phyloP scores from a whole-genome alignment of 495 filamentous ascomycete genomes.

The Coniosporium apollinis region DNA sequence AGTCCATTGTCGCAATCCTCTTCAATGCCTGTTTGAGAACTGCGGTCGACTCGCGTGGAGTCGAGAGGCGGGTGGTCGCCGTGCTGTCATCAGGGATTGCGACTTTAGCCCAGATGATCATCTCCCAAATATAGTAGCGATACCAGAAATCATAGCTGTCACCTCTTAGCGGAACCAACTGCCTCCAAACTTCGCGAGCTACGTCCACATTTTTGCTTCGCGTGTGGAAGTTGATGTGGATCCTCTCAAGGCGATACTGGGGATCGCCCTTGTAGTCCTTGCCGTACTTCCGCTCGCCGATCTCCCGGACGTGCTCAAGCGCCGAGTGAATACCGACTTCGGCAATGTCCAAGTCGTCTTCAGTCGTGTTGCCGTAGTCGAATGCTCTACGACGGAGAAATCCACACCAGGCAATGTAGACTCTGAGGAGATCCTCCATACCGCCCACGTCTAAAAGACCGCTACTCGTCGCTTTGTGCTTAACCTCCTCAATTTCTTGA shows the following conservation, averaged over 20 bases:
- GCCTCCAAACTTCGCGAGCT: conserved; percentile 59
- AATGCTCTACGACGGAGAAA: conserved; percentile 76
- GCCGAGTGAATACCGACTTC: conserved; percentile 78
- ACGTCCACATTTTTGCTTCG: conserved; percentile 51
- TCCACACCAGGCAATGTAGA: conserved; percentile 84
- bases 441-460: conserved; percentile 57
- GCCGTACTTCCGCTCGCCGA: conserved; percentile 60
- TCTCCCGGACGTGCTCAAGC: conserved; percentile 62
- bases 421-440: conserved; percentile 71
- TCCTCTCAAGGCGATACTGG: conserved; percentile 70
- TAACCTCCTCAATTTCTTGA: conserved; percentile 69
- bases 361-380: conserved; percentile 41
- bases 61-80: conserved; percentile 16
- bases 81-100: conserved; percentile 9
- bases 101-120: conserved; percentile 42
- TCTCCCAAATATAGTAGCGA: conserved; percentile 78
- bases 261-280: conserved; percentile 69
- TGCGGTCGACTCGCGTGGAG: conserved; percentile 48
- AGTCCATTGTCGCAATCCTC: conserved; percentile 59
- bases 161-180: conserved; percentile 46
- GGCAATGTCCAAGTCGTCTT: conserved; percentile 80
- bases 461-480: conserved; percentile 77
- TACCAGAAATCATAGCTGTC: conserved; percentile 87
- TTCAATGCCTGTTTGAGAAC: conserved; percentile 60
- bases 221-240: conserved; percentile 77